phyloP scores from a whole-genome alignment of 352 stramenopile species.

The Phytophthora podocarpi region DNA sequence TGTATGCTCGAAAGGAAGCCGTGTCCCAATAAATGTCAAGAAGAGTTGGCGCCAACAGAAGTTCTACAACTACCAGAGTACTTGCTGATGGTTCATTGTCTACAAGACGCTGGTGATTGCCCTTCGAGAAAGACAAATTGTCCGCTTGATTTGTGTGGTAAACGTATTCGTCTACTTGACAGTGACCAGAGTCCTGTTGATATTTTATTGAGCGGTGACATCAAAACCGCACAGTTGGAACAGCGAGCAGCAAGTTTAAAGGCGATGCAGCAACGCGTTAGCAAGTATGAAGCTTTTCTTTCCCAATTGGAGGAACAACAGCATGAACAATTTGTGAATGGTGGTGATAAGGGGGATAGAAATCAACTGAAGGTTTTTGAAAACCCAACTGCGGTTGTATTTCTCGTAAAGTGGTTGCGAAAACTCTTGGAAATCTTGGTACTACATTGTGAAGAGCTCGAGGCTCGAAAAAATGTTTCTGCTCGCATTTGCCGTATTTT shows the following conservation, averaged over 20 bases:
- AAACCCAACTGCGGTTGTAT: neutral
- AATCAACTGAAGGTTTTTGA: too few species aligned
- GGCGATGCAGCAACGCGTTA: constrained; percentile 21
- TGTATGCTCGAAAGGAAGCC: constrained; percentile 51
- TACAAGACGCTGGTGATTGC: constrained; percentile 58
- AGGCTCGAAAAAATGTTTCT: constrained; percentile 13
- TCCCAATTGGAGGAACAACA: too few species aligned
- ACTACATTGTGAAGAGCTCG: too few species aligned
- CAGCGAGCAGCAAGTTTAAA: constrained; percentile 8
- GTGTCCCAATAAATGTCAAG: constrained; percentile 42
- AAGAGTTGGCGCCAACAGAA: neutral
- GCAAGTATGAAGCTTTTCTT: constrained; percentile 18
- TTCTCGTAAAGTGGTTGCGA: constrained; percentile 28
- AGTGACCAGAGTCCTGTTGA: neutral
- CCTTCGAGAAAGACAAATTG: constrained; percentile 42
- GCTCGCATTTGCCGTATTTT: constrained; percentile 44
- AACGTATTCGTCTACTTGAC: constrained; percentile 59
- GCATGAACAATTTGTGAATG: too few species aligned
- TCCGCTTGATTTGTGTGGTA: constrained; percentile 69
- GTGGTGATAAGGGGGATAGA: too few species aligned
- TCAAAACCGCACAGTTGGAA: neutral
- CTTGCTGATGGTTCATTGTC: constrained; percentile 48
- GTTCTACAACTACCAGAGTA: constrained; percentile 31
- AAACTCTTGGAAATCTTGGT: too few species aligned
- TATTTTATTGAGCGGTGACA: constrained; percentile 32